These are phyloP conservation scores for Botrytis fabae DNA, from an alignment of 2,329 filamentous ascomycete genomes.

Conservation along the genomic window DNA sequence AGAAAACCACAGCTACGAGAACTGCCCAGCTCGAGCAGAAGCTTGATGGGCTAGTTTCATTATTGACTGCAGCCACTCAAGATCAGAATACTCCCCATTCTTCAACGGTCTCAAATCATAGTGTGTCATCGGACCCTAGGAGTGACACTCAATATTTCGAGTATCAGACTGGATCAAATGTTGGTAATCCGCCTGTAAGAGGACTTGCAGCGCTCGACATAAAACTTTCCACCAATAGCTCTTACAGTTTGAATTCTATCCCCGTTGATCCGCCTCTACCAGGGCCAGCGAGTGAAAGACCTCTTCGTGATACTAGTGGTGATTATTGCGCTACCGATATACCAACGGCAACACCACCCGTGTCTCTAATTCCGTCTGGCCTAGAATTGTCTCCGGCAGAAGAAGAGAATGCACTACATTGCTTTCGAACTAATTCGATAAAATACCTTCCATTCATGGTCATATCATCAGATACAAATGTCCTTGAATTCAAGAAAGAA, in stretches of 20 bases:
- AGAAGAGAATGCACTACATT: constrained; percentile 45
- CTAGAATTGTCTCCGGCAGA: constrained; percentile 41
- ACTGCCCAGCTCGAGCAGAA: constrained; percentile 30
- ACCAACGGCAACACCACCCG: not conserved
- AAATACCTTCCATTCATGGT: constrained; percentile 49
- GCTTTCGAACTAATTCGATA: constrained; percentile 47
- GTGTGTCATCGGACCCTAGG: not conserved
- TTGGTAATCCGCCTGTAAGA: not conserved
- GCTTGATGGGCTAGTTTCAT: constrained; percentile 27
- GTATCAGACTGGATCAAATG: not conserved
- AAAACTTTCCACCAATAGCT: not conserved
- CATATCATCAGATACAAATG: constrained; percentile 43
- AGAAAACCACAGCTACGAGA: constrained; percentile 25
- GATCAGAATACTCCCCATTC: not conserved
- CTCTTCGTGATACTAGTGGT: not conserved
- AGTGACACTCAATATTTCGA: not conserved
- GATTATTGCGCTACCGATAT: not conserved
- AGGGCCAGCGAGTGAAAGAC: not conserved
- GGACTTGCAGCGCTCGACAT: not conserved
- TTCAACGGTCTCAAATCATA: not conserved
- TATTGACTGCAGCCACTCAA: constrained; percentile 13
- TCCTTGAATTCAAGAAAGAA: constrained; percentile 44
- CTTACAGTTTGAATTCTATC: not conserved
- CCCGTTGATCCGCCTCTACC: not conserved
- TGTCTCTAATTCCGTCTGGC: not conserved